Evolutionary conservation across 352 stramenopile species (phyloP).

Genomic region (Globisporangium parvum): DNA sequence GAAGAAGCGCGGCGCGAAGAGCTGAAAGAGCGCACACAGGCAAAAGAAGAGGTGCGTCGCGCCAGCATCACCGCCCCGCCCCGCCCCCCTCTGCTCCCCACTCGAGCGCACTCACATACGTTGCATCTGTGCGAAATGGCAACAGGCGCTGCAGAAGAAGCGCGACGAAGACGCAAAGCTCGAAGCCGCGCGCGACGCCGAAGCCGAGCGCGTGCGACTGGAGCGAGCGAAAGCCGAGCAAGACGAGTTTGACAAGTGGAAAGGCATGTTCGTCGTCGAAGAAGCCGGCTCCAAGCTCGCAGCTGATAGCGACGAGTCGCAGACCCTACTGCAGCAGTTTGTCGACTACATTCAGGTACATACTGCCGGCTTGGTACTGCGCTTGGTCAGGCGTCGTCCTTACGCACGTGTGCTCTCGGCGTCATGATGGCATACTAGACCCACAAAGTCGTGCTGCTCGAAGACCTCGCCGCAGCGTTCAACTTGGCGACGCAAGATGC

Average conservation of each 20-base stretch:
- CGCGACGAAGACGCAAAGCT: constrained; percentile 42
- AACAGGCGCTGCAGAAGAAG: constrained; percentile 43
- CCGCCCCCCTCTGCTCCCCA: too few relatives aligned
- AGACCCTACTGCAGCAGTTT: constrained; percentile 61
- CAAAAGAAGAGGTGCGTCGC: constrained; percentile 39
- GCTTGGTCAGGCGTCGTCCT: not conserved
- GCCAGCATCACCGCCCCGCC: too few relatives aligned
- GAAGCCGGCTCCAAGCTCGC: constrained; percentile 47
- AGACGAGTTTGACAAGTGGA: constrained; percentile 75
- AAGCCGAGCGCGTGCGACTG: constrained; percentile 32
- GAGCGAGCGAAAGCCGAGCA: constrained; percentile 60
- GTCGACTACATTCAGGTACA: constrained; percentile 62
- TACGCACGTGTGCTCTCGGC: not conserved
- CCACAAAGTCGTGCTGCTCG: constrained; percentile 71
- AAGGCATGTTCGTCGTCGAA: constrained; percentile 67
- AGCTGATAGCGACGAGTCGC: constrained; percentile 56
- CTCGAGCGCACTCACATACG: too few relatives aligned
- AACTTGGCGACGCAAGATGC: constrained; percentile 59
- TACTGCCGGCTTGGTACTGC: not conserved
- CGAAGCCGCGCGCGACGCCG: constrained; percentile 42
- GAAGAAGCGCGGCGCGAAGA: constrained; percentile 64
- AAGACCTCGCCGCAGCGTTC: constrained; percentile 66
- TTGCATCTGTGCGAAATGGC: not conserved
- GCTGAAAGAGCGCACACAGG: constrained; percentile 37
- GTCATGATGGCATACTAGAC: constrained; percentile 12